These are phyloP conservation scores for Vaccinium macrocarpon DNA, from an alignment of 148 eudicot species.

Conservation along the genomic window DNA sequence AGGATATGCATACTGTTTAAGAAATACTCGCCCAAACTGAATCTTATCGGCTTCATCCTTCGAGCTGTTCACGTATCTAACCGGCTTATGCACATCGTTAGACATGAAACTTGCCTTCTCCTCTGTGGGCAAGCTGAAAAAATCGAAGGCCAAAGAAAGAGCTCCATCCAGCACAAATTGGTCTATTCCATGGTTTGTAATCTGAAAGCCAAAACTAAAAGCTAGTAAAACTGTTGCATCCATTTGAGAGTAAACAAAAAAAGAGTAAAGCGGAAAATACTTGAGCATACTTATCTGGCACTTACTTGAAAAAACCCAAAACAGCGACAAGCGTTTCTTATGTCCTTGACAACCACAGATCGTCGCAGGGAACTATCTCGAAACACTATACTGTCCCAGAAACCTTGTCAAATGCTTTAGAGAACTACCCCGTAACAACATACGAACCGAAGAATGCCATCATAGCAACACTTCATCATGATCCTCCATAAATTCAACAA, in stretches of 20 bases:
- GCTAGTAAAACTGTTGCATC: not conserved
- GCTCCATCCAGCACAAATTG: constrained; percentile 46
- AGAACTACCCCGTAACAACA: not conserved
- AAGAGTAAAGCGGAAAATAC: no score
- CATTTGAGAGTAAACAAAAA: not conserved
- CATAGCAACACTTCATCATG: not conserved
- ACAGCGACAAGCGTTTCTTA: not conserved
- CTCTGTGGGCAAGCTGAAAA: constrained; percentile 41
- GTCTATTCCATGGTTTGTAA: constrained; percentile 58
- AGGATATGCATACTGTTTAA: constrained; percentile 71
- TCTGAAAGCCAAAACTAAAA: constrained; percentile 18
- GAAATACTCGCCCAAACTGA: constrained; percentile 63
- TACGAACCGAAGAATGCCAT: not conserved
- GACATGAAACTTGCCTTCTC: constrained; percentile 55
- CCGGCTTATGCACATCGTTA: constrained; percentile 56
- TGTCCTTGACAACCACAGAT: not conserved
- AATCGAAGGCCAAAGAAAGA: constrained; percentile 33
- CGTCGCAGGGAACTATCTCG: not conserved
- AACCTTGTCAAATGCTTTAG: not conserved
- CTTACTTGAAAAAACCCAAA: not conserved
- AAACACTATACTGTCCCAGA: not conserved
- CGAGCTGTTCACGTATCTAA: constrained; percentile 53
- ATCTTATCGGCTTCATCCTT: constrained; percentile 63
- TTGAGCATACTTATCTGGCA: no score
- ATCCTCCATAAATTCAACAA: not conserved